Percentiles rank a stretch among this genome's conserved stretches.
Evolutionary conservation across 192 early-diverging fungal genomes (phyloP).

Genomic region (Linnemannia exigua): DNA sequence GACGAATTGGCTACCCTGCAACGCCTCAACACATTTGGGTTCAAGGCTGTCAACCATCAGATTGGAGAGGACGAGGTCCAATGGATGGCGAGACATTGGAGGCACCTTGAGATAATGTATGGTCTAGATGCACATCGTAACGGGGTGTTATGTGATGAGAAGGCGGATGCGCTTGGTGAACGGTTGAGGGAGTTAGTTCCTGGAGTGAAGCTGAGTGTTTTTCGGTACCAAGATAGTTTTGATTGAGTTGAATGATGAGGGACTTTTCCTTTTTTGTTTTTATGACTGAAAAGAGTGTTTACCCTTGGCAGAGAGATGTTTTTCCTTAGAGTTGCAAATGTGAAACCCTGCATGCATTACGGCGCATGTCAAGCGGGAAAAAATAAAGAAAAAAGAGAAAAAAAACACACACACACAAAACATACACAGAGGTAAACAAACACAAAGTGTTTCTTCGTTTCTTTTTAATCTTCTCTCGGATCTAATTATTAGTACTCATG

Average conservation of each 20-base stretch:
- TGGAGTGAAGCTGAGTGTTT: background rate
- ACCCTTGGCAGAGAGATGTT: background rate
- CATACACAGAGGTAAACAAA: background rate
- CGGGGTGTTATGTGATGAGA: background rate
- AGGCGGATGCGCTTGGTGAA: background rate
- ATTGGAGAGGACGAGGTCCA: background rate
- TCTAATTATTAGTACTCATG: background rate
- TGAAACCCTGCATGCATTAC: slow-evolving; percentile 3
- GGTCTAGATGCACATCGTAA: background rate
- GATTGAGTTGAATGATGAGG: background rate
- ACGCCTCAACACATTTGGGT: background rate
- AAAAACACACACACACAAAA: background rate
- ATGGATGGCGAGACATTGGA: background rate
- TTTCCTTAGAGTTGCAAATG: background rate
- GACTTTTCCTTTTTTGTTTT: background rate
- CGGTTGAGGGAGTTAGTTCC: background rate
- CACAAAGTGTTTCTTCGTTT: background rate
- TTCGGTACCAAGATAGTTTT: background rate
- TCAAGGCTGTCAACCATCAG: slow-evolving; percentile 6
- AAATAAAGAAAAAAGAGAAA: background rate
- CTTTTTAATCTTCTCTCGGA: background rate
- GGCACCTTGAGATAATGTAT: background rate
- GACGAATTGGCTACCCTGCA: background rate
- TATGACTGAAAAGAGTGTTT: background rate
- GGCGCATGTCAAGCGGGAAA: background rate